Conservation (phyloP, 768 basidiomycete genomes). For the Roridomyces roridus region DNA sequence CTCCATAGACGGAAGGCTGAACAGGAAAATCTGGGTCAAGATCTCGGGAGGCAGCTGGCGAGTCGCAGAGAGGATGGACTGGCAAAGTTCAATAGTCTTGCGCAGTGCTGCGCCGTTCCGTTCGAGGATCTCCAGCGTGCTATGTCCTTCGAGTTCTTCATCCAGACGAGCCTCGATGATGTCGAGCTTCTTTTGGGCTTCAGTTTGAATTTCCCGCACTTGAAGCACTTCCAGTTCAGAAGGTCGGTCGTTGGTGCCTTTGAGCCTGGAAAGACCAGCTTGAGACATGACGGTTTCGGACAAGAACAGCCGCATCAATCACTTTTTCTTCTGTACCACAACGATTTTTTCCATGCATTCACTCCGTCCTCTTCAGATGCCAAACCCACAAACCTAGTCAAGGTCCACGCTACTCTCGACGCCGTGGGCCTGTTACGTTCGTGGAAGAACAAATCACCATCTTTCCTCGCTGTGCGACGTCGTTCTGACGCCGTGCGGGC, state of each 20-base stretch:
- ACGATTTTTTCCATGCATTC: neutral
- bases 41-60: slow-evolving; percentile 1
- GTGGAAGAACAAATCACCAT: slow-evolving; percentile 22
- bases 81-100: no score
- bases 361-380: neutral
- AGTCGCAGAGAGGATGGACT: slow-evolving; percentile 3
- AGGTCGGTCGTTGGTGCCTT: no score
- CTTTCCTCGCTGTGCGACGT: slow-evolving; percentile 18
- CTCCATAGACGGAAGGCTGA: neutral
- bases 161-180: no score
- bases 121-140: no score
- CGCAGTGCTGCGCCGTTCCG: no score
- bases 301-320: no score
- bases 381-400: slow-evolving; percentile 28
- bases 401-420: slow-evolving; percentile 20
- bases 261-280: no score
- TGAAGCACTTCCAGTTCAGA: neutral
- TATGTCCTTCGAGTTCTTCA: no score
- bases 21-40: slow-evolving; percentile 2
- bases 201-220: no score
- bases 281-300: no score
- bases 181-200: no score
- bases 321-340: no score
- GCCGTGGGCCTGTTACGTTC: slow-evolving; percentile 28
- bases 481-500: slow-evolving; percentile 23